phyloP scores from a whole-genome alignment of 1,139 yeast genomes.

The Pichia sp. region DNA sequence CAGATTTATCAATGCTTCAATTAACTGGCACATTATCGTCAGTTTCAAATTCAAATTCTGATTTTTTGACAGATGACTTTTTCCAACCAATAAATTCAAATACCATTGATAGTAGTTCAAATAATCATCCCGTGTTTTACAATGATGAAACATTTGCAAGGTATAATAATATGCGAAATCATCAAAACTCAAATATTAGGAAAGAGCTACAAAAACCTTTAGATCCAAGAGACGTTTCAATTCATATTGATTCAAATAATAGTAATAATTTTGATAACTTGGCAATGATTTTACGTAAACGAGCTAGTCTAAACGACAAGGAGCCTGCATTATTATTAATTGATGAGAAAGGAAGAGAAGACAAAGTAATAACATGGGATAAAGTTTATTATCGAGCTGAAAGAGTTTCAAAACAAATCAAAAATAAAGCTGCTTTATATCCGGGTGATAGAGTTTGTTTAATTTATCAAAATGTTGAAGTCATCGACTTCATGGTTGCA shows the following conservation, averaged over 20 bases:
- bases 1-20: neutral
- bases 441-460: constrained; percentile 80
- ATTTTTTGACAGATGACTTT: constrained; percentile 11
- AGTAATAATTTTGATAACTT: constrained; percentile 46
- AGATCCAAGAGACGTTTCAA: constrained; percentile 47
- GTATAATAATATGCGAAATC: constrained; percentile 6
- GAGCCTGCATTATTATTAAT: constrained; percentile 69
- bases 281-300: constrained; percentile 62
- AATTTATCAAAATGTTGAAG: constrained; percentile 78
- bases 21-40: neutral
- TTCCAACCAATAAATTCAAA: constrained; percentile 4
- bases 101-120: constrained; percentile 10
- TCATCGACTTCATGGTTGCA: constrained; percentile 79
- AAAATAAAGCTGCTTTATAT: constrained; percentile 59
- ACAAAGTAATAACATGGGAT: constrained; percentile 78
- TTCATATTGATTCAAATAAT: constrained; percentile 20
- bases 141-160: constrained; percentile 9
- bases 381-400: constrained; percentile 77
- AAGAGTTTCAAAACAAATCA: constrained; percentile 84
- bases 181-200: constrained; percentile 9
- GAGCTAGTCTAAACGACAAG: constrained; percentile 60
- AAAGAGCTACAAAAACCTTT: constrained; percentile 47
- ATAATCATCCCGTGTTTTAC: constrained; percentile 6
- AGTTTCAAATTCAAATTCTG: constrained; percentile 1
- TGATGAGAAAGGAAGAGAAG: constrained; percentile 78